These are phyloP conservation scores for Parietaria judaica DNA, from an alignment of 306 rosid species.

Conservation along the genomic window DNA sequence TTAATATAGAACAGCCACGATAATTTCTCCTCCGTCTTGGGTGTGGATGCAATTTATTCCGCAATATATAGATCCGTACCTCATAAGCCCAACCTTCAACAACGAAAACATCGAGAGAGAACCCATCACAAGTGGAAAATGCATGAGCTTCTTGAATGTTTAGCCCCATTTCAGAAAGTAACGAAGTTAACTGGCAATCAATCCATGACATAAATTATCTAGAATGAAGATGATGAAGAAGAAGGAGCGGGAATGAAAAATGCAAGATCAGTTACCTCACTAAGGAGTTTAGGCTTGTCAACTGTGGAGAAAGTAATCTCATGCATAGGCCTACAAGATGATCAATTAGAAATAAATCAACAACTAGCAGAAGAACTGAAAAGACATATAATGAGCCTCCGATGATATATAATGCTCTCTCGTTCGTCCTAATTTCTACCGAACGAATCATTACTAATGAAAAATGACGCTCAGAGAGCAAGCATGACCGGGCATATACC, in stretches of 20 bases:
- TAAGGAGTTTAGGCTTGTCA: constrained; percentile 95
- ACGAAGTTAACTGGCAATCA: constrained; percentile 66
- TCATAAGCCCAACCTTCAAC: constrained; percentile 89
- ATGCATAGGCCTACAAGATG: constrained; percentile 77
- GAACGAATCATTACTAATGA: too few relatives aligned
- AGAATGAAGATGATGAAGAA: constrained; percentile 8
- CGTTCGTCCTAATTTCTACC: too few relatives aligned
- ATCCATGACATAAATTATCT: constrained; percentile 14
- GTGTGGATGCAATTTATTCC: constrained; percentile 18
- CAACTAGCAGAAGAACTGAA: constrained; percentile 1
- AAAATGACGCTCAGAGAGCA: too few relatives aligned
- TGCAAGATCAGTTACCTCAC: constrained; percentile 57
- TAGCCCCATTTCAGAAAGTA: constrained; percentile 86
- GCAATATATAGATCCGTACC: constrained; percentile 39
- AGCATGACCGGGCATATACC: constrained; percentile 23
- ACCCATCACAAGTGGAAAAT: constrained; percentile 91
- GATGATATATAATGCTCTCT: neutral
- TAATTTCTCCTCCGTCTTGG: neutral
- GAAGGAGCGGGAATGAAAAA: neutral
- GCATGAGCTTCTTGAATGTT: constrained; percentile 99
- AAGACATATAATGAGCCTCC: neutral
- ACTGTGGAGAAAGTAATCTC: constrained; percentile 92
- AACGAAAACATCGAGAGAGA: constrained; percentile 93
- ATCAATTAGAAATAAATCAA: constrained; percentile 20
- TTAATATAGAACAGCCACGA: neutral